Base-by-base conservation (phyloP, 83 land plant genomes). In the Diphasiastrum complanatum region DNA sequence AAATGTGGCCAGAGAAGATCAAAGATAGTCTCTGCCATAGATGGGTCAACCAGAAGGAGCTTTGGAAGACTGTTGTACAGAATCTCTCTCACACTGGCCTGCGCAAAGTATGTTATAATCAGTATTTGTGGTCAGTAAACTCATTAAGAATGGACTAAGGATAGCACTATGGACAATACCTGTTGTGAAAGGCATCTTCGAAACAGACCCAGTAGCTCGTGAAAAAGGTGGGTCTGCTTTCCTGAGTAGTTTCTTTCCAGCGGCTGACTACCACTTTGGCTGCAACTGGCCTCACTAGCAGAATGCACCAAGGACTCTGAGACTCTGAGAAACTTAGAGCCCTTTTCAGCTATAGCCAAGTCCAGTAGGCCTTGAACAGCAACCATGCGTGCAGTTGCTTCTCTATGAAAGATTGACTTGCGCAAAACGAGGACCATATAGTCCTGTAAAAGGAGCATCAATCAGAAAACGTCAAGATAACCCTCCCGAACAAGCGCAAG, bases 1-100 rank as follows among this genome's bases (percentile, higher is more conserved):
- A 91, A 91, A 67, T 91, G 97, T 46, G 95, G 78, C 84, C 85
- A 71, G 23, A 91, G 81, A 22, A 91, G 67, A 78, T 91, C 86
- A 52, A 84, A 74, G 24, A 84, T 67, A 41, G 62, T 37, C 19
- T 75, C 81, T 33, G 83, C 75, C 45, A 70, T 33, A 23, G 67
- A 61, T 22, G 89, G 89, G 31, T 91, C 95, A 45, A 76, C 76
- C 38, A 79, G 47, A 11, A 83, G 81, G 58, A 91, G 74, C 53
- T 72, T 84, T 33, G 83, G 50, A 51, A 91, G 84, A 3, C 89
- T 84, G 32, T 61, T 45, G 58, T 91, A 91, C 71, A 91, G n/a
- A 6, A 54, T 47, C 59, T 81, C 95, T 47, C 80, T 81, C 6
- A 86, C 83, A 32, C 73, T 69, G 25, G 86, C 95, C 95, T 89